A percentile compares a stretch with the other conserved stretches of the same genome.
Evolutionary conservation across 306 rosid genomes (phyloP).

Genomic region (Malus sylvestris): DNA sequence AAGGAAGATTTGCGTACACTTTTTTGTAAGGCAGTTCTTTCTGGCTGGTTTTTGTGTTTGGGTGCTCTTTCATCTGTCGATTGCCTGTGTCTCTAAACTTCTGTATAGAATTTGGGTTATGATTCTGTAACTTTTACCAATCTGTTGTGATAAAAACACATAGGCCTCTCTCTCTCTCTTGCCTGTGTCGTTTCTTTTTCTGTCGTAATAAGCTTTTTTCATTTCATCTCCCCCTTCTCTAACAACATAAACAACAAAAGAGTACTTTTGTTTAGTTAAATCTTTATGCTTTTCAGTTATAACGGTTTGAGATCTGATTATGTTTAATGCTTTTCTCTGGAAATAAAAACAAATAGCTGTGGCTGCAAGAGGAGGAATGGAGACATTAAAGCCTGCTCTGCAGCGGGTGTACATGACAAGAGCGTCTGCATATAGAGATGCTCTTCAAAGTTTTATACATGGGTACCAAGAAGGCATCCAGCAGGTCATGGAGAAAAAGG

Average conservation of each 20-base stretch:
- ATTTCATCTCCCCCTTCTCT: background rate
- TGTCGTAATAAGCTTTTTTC: background rate
- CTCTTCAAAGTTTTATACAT: slow-evolving; percentile 72
- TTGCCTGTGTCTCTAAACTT: background rate
- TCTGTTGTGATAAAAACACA: background rate
- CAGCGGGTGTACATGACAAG: slow-evolving; percentile 86
- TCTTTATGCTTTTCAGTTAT: background rate
- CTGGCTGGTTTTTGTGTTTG: background rate
- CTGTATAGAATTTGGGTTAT: background rate
- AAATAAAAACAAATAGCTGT: slow-evolving; percentile 40
- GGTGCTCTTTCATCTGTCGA: background rate
- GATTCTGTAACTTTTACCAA: background rate
- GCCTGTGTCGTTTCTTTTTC: background rate
- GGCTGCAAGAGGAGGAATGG: slow-evolving; percentile 76
- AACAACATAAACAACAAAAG: background rate
- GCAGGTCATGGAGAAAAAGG: slow-evolving; percentile 57
- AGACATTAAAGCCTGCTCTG: slow-evolving; percentile 72
- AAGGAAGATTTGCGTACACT: background rate
- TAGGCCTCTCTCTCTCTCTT: background rate
- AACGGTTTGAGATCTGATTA: background rate
- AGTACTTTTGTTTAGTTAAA: background rate
- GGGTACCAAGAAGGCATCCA: slow-evolving; percentile 71
- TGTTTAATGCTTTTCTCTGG: slow-evolving; percentile 15
- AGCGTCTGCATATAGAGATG: slow-evolving; percentile 69
- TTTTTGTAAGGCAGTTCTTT: background rate